Percentiles rank a stretch among this genome's conserved stretches.
Evolutionary conservation across 257 asterid species (phyloP).

Genomic region (Vinca minor): DNA sequence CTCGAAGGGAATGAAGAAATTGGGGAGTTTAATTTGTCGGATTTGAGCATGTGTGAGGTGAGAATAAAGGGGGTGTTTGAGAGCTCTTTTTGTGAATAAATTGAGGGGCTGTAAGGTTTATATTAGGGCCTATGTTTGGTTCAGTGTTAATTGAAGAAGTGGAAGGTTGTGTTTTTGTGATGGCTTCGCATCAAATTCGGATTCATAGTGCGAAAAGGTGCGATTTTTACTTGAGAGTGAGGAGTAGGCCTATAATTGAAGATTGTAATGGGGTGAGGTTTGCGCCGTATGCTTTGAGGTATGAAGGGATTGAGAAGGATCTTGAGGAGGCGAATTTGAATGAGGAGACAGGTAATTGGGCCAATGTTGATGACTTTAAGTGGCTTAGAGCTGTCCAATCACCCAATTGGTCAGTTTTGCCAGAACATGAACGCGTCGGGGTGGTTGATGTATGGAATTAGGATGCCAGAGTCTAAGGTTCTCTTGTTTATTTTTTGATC

Average conservation of each 20-base stretch:
- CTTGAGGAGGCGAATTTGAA: constrained; percentile 60
- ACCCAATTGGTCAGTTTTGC: constrained; percentile 77
- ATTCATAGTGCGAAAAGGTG: constrained; percentile 65
- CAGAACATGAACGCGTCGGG: constrained; percentile 38
- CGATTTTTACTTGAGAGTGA: constrained; percentile 64
- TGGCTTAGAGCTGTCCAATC: constrained; percentile 88
- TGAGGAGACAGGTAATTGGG: constrained; percentile 83
- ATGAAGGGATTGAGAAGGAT: constrained; percentile 53
- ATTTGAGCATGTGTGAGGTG: constrained; percentile 58
- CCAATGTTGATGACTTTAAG: constrained; percentile 72
- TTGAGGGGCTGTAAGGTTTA: constrained; percentile 49
- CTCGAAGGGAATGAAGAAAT: constrained; percentile 28
- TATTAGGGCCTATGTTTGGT: constrained; percentile 53
- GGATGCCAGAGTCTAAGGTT: background rate
- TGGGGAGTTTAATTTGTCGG: constrained; percentile 62
- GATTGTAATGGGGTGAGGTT: constrained; percentile 55
- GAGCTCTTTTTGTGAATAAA: constrained; percentile 68
- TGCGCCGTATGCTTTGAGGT: constrained; percentile 66
- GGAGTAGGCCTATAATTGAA: constrained; percentile 94
- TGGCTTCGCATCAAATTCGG: constrained; percentile 82
- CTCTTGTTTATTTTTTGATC: background rate
- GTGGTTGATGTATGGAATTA: constrained; percentile 32
- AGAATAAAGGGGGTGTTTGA: constrained; percentile 56
- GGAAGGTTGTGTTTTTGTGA: constrained; percentile 47
- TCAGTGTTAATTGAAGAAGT: constrained; percentile 75